These are phyloP conservation scores for Solidago caesia DNA, from an alignment of 129 eudicot genomes.

Conservation along the genomic window DNA sequence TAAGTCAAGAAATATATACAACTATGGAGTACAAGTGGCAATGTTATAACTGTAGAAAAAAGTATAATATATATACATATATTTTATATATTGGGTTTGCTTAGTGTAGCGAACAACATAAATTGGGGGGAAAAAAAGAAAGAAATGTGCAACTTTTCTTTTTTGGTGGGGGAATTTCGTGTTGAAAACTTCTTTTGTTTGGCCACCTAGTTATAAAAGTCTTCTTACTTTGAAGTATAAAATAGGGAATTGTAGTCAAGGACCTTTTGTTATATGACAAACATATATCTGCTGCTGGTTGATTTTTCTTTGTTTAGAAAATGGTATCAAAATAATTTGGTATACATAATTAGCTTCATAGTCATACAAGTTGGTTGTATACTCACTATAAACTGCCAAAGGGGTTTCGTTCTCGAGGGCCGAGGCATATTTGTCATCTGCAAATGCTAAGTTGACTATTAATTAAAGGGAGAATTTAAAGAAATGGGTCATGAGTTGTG, in stretches of 20 bases:
- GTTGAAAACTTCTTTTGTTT: constrained; percentile 2
- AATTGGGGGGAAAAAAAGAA: constrained; percentile 10
- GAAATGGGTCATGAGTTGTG: no score
- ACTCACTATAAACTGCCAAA: no score
- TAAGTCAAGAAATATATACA: constrained; percentile 18
- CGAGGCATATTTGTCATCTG: no score
- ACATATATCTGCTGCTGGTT: no score
- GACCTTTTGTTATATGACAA: background rate
- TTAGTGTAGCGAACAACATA: constrained; percentile 15
- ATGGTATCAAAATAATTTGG: no score
- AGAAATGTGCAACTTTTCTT: background rate
- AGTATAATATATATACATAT: background rate
- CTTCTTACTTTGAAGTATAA: constrained; percentile 10
- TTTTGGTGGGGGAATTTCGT: background rate
- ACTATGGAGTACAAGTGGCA: constrained; percentile 13
- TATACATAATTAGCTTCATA: no score
- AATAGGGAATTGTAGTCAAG: constrained; percentile 11
- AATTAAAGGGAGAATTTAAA: no score
- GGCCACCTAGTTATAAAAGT: constrained; percentile 6
- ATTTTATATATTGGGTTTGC: background rate
- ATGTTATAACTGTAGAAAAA: background rate
- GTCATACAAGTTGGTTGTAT: no score
- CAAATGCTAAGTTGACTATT: no score
- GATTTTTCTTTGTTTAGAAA: no score
- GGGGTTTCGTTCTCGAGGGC: no score